Evolutionary conservation across 1,284 basidiomycete genomes (phyloP).

Genomic region (Sphagnurus paluster): DNA sequence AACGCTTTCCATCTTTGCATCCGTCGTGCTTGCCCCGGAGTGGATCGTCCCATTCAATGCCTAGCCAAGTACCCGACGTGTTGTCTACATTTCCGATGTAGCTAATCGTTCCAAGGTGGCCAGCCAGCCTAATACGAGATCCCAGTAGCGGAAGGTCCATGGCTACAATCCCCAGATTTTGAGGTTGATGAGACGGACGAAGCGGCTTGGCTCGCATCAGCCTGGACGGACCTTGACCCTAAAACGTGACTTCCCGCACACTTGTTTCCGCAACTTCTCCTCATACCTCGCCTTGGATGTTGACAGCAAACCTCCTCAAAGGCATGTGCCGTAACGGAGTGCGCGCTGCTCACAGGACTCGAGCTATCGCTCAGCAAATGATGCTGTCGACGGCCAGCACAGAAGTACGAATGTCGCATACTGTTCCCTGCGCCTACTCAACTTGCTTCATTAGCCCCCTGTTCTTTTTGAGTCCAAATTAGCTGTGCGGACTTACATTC

Average conservation of each 20-base stretch:
- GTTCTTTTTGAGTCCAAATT: constrained; percentile 73
- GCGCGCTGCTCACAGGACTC: constrained; percentile 47
- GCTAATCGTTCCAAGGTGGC: constrained; percentile 65
- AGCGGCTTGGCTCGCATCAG: too few relatives aligned
- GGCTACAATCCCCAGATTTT: background rate
- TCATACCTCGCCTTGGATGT: constrained; percentile 24
- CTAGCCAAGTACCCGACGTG: constrained; percentile 79
- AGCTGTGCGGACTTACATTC: constrained; percentile 65
- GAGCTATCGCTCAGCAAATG: constrained; percentile 62
- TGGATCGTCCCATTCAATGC: constrained; percentile 94
- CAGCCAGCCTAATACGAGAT: constrained; percentile 51
- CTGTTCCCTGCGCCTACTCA: constrained; percentile 11
- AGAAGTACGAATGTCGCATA: constrained; percentile 32
- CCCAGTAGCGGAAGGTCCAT: constrained; percentile 34
- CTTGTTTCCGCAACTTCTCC: background rate
- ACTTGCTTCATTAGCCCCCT: constrained; percentile 39
- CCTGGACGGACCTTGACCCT: constrained; percentile 21
- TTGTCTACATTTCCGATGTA: constrained; percentile 70
- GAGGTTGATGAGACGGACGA: background rate
- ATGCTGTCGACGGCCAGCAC: constrained; percentile 42
- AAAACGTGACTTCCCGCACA: constrained; percentile 13
- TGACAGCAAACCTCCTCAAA: constrained; percentile 30
- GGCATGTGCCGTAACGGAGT: constrained; percentile 46
- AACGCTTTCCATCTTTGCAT: constrained; percentile 70
- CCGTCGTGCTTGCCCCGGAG: constrained; percentile 87